These are phyloP conservation scores for Aspergillus novofumigatus DNA, from an alignment of 2,329 filamentous ascomycete genomes.

Conservation along the genomic window DNA sequence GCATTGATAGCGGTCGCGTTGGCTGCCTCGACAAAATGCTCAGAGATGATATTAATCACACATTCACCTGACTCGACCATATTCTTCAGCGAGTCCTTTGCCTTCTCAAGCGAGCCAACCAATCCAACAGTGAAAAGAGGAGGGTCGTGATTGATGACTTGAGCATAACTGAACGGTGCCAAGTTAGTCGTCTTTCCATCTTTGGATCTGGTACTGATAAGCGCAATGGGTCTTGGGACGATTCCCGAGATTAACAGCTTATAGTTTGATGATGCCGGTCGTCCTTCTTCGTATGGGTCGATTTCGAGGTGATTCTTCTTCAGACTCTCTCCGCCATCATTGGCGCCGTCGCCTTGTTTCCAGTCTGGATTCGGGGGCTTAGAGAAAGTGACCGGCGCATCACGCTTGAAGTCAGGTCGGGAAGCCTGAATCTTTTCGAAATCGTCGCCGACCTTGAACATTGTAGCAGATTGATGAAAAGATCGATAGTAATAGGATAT, in stretches of 20 bases:
- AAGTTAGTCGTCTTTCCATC: slow-evolving; percentile 70
- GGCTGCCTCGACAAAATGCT: slow-evolving; percentile 81
- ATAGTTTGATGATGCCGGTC: slow-evolving; percentile 72
- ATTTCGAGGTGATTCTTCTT: slow-evolving; percentile 67
- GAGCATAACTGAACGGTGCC: slow-evolving; percentile 83
- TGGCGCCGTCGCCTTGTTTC: slow-evolving; percentile 42
- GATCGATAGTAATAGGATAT: slow-evolving; percentile 2
- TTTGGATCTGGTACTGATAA: slow-evolving; percentile 54
- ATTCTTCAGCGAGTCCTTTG: slow-evolving; percentile 78
- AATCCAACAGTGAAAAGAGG: slow-evolving; percentile 71
- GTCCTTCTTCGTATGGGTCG: slow-evolving; percentile 70
- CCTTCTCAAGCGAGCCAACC: slow-evolving; percentile 51
- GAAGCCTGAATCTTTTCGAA: slow-evolving; percentile 40
- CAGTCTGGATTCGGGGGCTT: slow-evolving; percentile 41
- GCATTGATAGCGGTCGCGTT: slow-evolving; percentile 77
- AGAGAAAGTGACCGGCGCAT: slow-evolving; percentile 32
- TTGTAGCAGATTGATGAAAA: slow-evolving; percentile 20
- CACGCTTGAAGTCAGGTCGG: slow-evolving; percentile 38
- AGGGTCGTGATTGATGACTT: slow-evolving; percentile 79
- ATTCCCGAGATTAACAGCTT: slow-evolving; percentile 83
- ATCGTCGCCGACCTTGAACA: slow-evolving; percentile 23
- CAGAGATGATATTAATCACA: slow-evolving; percentile 81
- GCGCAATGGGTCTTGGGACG: slow-evolving; percentile 74
- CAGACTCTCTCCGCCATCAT: slow-evolving; percentile 44
- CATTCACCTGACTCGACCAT: slow-evolving; percentile 69